These are phyloP conservation scores for Sisymbrium irio DNA, from an alignment of 345 rosid genomes.

Conservation along the genomic window DNA sequence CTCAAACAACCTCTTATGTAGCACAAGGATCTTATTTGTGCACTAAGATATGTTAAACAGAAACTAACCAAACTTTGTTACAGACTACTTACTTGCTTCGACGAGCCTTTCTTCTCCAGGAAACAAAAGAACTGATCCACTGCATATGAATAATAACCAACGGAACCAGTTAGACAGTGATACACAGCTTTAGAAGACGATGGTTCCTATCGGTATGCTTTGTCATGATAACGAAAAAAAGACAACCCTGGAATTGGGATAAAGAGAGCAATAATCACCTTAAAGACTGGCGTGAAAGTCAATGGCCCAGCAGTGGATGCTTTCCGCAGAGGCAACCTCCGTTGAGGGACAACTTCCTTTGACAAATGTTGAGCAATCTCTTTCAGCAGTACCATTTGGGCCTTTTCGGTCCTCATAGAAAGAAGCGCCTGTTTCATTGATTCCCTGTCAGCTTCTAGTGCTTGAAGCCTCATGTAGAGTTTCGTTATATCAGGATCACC, in stretches of 20 bases:
- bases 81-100: constrained; percentile 76
- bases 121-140: constrained; percentile 75
- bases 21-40: not conserved
- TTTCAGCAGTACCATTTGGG: constrained; percentile 76
- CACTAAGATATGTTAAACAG: not conserved
- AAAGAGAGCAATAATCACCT: constrained; percentile 48
- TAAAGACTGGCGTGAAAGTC: constrained; percentile 60
- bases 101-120: constrained; percentile 80
- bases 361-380: constrained; percentile 94
- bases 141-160: constrained; percentile 35
- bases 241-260: not conserved
- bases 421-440: constrained; percentile 88
- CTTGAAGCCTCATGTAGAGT: constrained; percentile 85
- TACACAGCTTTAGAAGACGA: not conserved
- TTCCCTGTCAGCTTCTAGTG: constrained; percentile 96
- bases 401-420: constrained; percentile 91
- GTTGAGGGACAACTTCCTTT: constrained; percentile 69
- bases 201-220: not conserved
- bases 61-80: not conserved
- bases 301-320: constrained; percentile 43
- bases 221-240: not conserved
- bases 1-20: not conserved
- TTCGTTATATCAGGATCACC: constrained; percentile 79
- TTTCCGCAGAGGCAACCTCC: constrained; percentile 46
- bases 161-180: not conserved